phyloP scores from a whole-genome alignment of 169 alveolate species.

The Plasmodium berghei region DNA sequence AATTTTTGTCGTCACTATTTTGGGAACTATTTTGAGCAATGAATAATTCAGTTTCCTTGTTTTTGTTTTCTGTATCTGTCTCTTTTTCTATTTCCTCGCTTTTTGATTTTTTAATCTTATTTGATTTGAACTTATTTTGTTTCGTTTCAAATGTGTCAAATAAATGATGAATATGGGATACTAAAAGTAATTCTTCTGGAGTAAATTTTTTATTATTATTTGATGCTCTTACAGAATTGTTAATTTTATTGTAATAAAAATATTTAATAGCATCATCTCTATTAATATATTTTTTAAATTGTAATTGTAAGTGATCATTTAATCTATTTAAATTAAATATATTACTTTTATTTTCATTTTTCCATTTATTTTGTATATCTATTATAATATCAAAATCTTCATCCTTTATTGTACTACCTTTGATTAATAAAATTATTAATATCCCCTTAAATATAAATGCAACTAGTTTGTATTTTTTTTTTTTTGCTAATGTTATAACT shows the following conservation, averaged over 20 bases:
- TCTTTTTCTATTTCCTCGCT: conserved; percentile 17
- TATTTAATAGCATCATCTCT: conserved; percentile 38
- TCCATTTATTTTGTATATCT: conserved; percentile 64
- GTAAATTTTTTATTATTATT: conserved; percentile 52
- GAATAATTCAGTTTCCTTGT: conserved; percentile 8
- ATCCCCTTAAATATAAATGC: conserved; percentile 61
- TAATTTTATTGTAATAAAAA: conserved; percentile 32
- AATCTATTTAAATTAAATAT: conserved; percentile 22
- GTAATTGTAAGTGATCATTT: conserved; percentile 23
- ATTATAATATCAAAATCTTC: conserved; percentile 58
- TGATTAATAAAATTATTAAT: conserved; percentile 26
- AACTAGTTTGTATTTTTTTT: conserved; percentile 50
- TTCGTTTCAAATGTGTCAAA: conserved; percentile 19
- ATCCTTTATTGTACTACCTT: conserved; percentile 57
- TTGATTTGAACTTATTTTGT: conserved; percentile 24
- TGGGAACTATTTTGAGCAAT: conserved; percentile 14
- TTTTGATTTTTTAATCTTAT: conserved; percentile 9
- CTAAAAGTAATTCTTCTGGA: conserved; percentile 33
- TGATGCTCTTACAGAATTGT: conserved; percentile 38
- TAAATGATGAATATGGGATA: conserved; percentile 34
- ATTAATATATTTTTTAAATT: conserved; percentile 35
- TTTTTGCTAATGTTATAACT: conserved; percentile 26
- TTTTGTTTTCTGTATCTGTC: background rate
- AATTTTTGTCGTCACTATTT: background rate
- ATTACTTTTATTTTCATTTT: conserved; percentile 44